phyloP scores from a whole-genome alignment of 2,329 filamentous ascomycete genomes.

The Lithohypha guttulata region DNA sequence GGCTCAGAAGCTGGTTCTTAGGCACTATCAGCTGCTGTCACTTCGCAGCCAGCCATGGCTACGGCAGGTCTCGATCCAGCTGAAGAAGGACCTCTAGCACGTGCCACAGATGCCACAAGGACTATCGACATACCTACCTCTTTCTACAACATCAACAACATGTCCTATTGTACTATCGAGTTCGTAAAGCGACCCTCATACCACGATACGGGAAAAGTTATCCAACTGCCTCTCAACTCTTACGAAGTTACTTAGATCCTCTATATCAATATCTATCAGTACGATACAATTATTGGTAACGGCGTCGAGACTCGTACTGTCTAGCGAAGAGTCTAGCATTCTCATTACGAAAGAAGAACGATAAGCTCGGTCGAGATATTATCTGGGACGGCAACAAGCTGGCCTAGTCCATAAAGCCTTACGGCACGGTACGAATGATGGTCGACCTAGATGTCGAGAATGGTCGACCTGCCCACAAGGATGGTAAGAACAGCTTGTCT shows the following conservation, averaged over 20 bases:
- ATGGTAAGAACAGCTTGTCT: too few relatives aligned
- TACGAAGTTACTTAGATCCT: slow-evolving; percentile 57
- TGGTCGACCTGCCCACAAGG: too few relatives aligned
- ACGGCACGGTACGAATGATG: slow-evolving; percentile 42
- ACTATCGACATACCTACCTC: slow-evolving; percentile 21
- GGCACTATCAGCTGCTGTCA: too few relatives aligned
- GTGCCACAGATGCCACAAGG: slow-evolving; percentile 18
- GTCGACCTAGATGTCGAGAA: slow-evolving; percentile 66
- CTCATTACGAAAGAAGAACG: slow-evolving; percentile 28
- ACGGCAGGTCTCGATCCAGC: slow-evolving; percentile 22
- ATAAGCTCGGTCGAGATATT: slow-evolving; percentile 49
- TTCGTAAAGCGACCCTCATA: slow-evolving; percentile 42
- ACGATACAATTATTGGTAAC: slow-evolving; percentile 62
- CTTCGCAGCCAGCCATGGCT: too few relatives aligned
- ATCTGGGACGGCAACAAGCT: slow-evolving; percentile 77
- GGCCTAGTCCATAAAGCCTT: slow-evolving; percentile 52
- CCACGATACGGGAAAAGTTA: slow-evolving; percentile 47
- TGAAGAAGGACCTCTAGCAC: slow-evolving; percentile 10
- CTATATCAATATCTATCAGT: slow-evolving; percentile 60
- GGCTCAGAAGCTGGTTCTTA: too few relatives aligned
- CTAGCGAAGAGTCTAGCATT: slow-evolving; percentile 67
- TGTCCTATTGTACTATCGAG: too few relatives aligned
- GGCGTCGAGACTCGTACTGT: slow-evolving; percentile 54
- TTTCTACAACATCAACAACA: slow-evolving; percentile 21
- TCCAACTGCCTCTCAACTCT: slow-evolving; percentile 57